Evolutionary conservation across 1,284 basidiomycete species (phyloP).

Genomic region (Malassezia pachydermatis): DNA sequence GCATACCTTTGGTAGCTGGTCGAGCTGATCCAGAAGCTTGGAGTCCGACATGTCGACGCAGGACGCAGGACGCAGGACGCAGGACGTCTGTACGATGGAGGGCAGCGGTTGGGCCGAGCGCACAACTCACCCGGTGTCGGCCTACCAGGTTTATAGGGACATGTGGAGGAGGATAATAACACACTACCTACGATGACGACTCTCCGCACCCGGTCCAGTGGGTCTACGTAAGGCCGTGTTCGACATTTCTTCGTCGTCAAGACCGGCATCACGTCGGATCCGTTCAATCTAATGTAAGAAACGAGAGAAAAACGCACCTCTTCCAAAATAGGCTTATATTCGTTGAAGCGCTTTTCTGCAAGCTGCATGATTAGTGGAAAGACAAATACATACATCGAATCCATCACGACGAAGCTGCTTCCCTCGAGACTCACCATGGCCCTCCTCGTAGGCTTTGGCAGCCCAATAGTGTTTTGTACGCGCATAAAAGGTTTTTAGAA

Average conservation of each 20-base stretch:
- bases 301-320: conserved; percentile 19
- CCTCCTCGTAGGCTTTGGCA: conserved; percentile 57
- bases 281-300: conserved; percentile 56
- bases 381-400: conserved; percentile 25
- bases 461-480: conserved; percentile 64
- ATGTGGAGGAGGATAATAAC: not conserved
- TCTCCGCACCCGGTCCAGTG: conserved; percentile 41
- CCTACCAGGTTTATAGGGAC: not conserved
- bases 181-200: conserved; percentile 33
- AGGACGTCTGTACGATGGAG: too few species aligned
- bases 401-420: conserved; percentile 68
- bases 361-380: conserved; percentile 31
- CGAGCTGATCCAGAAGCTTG: conserved; percentile 31
- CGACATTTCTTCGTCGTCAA: conserved; percentile 71
- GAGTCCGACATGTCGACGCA: conserved; percentile 26
- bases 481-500: conserved; percentile 71
- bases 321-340: conserved; percentile 43
- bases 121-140: not conserved
- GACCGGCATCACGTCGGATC: conserved; percentile 71
- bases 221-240: conserved; percentile 31
- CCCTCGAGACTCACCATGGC: conserved; percentile 59
- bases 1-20: conserved; percentile 32
- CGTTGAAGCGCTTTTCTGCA: conserved; percentile 36
- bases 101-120: too few species aligned
- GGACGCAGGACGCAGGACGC: too few species aligned